phyloP scores from a whole-genome alignment of 306 rosid species.

The Castanospermum australe region DNA sequence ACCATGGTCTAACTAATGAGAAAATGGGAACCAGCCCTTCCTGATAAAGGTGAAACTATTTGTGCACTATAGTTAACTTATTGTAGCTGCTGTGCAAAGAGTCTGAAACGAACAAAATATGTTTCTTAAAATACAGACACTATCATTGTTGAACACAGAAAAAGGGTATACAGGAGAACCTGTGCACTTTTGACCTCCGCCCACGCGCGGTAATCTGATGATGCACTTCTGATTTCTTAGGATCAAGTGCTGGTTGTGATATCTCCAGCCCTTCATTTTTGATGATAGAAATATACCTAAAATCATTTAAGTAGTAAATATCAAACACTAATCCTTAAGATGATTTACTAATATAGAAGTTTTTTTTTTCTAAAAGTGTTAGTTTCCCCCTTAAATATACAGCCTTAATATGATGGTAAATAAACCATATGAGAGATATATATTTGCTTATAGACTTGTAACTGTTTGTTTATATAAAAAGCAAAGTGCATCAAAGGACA shows the following conservation, averaged over 20 bases:
- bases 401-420: background rate
- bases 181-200: slow-evolving; percentile 72
- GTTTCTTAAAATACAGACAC: background rate
- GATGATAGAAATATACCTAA: slow-evolving; percentile 74
- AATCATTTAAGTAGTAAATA: slow-evolving; percentile 1
- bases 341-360: background rate
- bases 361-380: background rate
- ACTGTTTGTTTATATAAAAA: background rate
- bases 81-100: background rate
- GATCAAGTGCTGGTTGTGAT: slow-evolving; percentile 95
- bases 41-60: background rate
- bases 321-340: background rate
- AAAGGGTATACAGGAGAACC: slow-evolving; percentile 41
- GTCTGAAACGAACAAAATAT: background rate
- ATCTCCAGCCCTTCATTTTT: slow-evolving; percentile 73
- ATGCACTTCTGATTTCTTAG: slow-evolving; percentile 65
- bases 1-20: background rate
- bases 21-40: background rate
- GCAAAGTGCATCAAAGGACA: background rate
- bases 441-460: background rate
- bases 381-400: background rate
- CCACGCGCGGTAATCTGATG: slow-evolving; percentile 87
- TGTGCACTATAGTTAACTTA: background rate
- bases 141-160: background rate
- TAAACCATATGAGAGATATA: background rate